Percentiles rank a stretch among this genome's conserved stretches.
Evolutionary conservation across 768 basidiomycete species (phyloP).

Genomic region (Dacryopinax spathularia): DNA sequence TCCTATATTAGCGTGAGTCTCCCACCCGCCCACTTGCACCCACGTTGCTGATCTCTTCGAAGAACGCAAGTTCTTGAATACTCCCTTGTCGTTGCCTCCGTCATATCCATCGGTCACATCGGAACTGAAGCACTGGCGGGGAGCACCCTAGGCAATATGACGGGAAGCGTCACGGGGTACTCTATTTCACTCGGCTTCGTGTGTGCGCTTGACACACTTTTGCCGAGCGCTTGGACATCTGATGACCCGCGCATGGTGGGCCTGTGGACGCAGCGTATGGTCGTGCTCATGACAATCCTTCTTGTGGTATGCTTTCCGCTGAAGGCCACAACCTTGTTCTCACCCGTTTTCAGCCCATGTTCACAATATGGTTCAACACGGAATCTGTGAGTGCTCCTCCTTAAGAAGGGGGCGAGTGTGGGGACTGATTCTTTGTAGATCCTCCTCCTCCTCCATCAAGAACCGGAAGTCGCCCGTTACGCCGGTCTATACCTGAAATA

Average conservation of each 20-base stretch:
- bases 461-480: slow-evolving; percentile 66
- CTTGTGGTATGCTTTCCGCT: slow-evolving; percentile 39
- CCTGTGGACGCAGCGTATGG: slow-evolving; percentile 80
- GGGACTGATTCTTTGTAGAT: slow-evolving; percentile 18
- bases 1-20: not conserved
- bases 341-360: slow-evolving; percentile 33
- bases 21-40: not conserved
- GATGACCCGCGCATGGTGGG: slow-evolving; percentile 70
- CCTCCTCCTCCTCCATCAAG: slow-evolving; percentile 42
- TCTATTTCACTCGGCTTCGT: slow-evolving; percentile 71
- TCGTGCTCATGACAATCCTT: slow-evolving; percentile 45
- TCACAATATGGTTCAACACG: slow-evolving; percentile 65
- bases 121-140: slow-evolving; percentile 83
- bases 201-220: slow-evolving; percentile 79
- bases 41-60: not conserved
- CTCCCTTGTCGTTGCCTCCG: slow-evolving; percentile 67
- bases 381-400: slow-evolving; percentile 29
- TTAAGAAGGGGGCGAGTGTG: not conserved
- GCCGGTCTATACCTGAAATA: slow-evolving; percentile 67
- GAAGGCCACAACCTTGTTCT: slow-evolving; percentile 5
- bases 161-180: slow-evolving; percentile 55
- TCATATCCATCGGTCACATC: slow-evolving; percentile 79
- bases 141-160: slow-evolving; percentile 59
- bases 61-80: slow-evolving; percentile 76
- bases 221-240: slow-evolving; percentile 92